These are phyloP conservation scores for Graphiopsis chlorocephala DNA, from an alignment of 2,329 filamentous ascomycete genomes.

Conservation along the genomic window DNA sequence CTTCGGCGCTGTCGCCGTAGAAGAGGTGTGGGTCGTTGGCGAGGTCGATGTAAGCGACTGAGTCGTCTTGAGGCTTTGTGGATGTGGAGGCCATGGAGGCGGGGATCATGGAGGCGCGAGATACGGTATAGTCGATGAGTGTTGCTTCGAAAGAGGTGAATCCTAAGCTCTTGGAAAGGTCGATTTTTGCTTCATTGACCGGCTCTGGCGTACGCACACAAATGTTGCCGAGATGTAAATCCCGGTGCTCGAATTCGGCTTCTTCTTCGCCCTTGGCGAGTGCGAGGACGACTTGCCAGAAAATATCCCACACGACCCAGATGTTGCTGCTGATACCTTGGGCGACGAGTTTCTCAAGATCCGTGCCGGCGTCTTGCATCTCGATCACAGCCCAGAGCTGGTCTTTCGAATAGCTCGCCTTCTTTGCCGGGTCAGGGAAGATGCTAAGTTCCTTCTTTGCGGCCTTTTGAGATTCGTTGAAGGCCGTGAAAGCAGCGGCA, in stretches of 20 bases:
- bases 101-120: conserved; percentile 53
- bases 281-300: conserved; percentile 64
- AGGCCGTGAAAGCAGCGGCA: conserved; percentile 44
- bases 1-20: conserved; percentile 44
- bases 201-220: conserved; percentile 45
- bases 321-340: conserved; percentile 37
- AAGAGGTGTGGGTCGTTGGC: conserved; percentile 45
- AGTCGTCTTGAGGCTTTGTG: conserved; percentile 19
- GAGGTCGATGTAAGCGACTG: conserved; percentile 48
- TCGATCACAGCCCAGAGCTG: conserved; percentile 64
- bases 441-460: conserved; percentile 41
- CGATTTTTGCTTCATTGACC: conserved; percentile 19
- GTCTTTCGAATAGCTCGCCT: conserved; percentile 51
- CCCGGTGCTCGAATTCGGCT: conserved; percentile 63
- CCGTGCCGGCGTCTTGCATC: conserved; percentile 63
- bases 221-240: conserved; percentile 66
- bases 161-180: conserved; percentile 42
- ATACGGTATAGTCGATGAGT: conserved; percentile 67
- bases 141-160: conserved; percentile 59
- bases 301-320: conserved; percentile 59
- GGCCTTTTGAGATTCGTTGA: conserved; percentile 43
- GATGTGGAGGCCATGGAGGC: neutral
- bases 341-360: conserved; percentile 45
- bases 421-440: conserved; percentile 57
- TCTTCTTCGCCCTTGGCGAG: conserved; percentile 60